Conservation (phyloP, 352 stramenopile genomes). For the Pelagophyceae sp. region DNA sequence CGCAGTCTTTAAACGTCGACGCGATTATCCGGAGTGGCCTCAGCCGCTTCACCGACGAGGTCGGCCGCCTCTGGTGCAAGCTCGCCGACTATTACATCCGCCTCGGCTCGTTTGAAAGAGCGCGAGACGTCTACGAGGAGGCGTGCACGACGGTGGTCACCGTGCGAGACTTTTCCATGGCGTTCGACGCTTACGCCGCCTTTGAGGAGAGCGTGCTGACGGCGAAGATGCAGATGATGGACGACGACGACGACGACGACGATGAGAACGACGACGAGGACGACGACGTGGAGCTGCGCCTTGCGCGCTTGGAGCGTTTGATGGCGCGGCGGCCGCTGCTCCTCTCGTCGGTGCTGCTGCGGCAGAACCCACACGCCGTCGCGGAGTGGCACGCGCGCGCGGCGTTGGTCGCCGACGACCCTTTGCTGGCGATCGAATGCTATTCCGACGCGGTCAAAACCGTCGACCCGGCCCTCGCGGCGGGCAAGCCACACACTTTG, state of each 20-base stretch:
- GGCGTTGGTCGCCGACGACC: slow-evolving; percentile 54
- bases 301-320: slow-evolving; percentile 76
- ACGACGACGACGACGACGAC: slow-evolving; percentile 55
- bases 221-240: slow-evolving; percentile 80
- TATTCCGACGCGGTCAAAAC: slow-evolving; percentile 76
- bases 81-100: slow-evolving; percentile 95
- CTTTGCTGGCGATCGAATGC: slow-evolving; percentile 26
- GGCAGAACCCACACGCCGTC: slow-evolving; percentile 97
- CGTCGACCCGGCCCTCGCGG: slow-evolving; percentile 65
- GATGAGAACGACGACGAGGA: slow-evolving; percentile 53
- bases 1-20: slow-evolving; percentile 80
- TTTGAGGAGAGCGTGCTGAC: slow-evolving; percentile 95
- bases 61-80: slow-evolving; percentile 91
- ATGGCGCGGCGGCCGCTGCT: slow-evolving; percentile 85
- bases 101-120: slow-evolving; percentile 87
- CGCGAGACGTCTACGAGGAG: slow-evolving; percentile 91
- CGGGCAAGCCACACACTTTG: slow-evolving; percentile 74
- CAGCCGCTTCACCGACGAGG: slow-evolving; percentile 82
- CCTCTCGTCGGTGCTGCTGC: slow-evolving; percentile 81
- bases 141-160: slow-evolving; percentile 56
- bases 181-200: slow-evolving; percentile 96
- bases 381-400: slow-evolving; percentile 92
- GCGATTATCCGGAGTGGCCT: slow-evolving; percentile 86
- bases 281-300: slow-evolving; percentile 58
- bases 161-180: slow-evolving; percentile 93